phyloP scores from a whole-genome alignment of 768 basidiomycete genomes.

The Termitomyces sp. region DNA sequence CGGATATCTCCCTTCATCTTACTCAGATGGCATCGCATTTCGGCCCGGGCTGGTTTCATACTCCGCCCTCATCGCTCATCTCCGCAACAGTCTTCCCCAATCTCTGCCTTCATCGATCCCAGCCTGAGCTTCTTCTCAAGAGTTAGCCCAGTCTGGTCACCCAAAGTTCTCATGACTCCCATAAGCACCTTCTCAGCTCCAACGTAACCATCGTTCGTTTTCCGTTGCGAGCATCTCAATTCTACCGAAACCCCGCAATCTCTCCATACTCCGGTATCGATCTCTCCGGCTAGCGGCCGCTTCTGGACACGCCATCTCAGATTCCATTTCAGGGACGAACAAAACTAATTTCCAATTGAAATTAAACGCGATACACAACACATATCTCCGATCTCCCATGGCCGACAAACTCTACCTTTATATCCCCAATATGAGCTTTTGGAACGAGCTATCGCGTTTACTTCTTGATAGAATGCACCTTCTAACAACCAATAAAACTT shows the following conservation, averaged over 20 bases:
- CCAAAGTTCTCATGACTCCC: slow-evolving; percentile 8
- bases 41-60: slow-evolving; percentile 10
- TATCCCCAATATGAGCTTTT: not conserved
- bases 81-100: slow-evolving; percentile 8
- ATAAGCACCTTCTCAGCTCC: not conserved
- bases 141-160: not conserved
- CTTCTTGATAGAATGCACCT: not conserved
- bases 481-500: not conserved
- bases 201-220: not conserved
- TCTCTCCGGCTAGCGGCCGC: slow-evolving; percentile 1
- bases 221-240: not conserved
- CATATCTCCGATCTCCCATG: not conserved
- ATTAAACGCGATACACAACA: slow-evolving; percentile 4
- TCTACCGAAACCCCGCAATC: not conserved
- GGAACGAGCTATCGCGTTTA: slow-evolving; percentile 1
- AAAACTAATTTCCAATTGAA: not conserved
- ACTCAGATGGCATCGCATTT: slow-evolving; percentile 11
- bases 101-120: slow-evolving; percentile 4
- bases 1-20: slow-evolving; percentile 13
- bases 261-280: slow-evolving; percentile 6
- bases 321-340: slow-evolving; percentile 9
- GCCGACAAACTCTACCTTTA: slow-evolving; percentile 5
- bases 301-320: slow-evolving; percentile 4
- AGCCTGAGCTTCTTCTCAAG: slow-evolving; percentile 5
- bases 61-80: slow-evolving; percentile 10